Percentiles rank a stretch among this genome's conserved stretches.
Evolutionary conservation across 805 yeast genomes (phyloP).

Genomic region (Cephaloascus albidus): DNA sequence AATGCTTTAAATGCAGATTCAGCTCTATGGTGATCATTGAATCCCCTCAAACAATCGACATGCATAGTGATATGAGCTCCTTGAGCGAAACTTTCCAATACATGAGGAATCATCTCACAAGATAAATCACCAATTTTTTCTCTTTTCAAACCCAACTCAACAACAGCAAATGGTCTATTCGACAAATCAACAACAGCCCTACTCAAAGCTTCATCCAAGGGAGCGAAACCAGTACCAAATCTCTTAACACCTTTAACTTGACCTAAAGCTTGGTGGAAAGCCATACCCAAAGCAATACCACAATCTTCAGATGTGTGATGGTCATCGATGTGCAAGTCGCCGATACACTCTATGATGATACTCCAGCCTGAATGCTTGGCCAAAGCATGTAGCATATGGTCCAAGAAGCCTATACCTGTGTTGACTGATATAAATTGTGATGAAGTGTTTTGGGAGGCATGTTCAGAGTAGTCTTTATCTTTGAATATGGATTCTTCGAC

Average conservation of each 20-base stretch:
- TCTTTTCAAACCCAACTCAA: conserved; percentile 82
- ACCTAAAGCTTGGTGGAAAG: conserved; percentile 86
- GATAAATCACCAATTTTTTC: conserved; percentile 90
- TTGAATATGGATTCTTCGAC: conserved; percentile 51
- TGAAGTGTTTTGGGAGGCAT: conserved; percentile 62
- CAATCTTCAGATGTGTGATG: conserved; percentile 97
- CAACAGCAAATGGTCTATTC: conserved; percentile 85
- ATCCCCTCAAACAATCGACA: conserved; percentile 89
- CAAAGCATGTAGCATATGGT: conserved; percentile 95
- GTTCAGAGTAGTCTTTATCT: conserved; percentile 20
- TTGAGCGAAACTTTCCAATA: conserved; percentile 87
- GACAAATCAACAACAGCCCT: conserved; percentile 95
- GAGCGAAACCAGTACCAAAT: conserved; percentile 91
- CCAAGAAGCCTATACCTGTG: conserved; percentile 91
- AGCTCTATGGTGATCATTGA: conserved; percentile 93
- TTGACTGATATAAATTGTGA: conserved; percentile 72
- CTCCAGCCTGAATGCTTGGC: conserved; percentile 99
- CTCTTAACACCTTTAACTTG: conserved; percentile 85
- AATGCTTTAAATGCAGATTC: conserved; percentile 95
- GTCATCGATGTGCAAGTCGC: conserved; percentile 93
- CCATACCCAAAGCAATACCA: conserved; percentile 84
- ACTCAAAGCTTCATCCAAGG: conserved; percentile 91
- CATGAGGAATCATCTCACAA: conserved; percentile 98
- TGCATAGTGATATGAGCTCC: conserved; percentile 87
- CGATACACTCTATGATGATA: conserved; percentile 76